Conservation (phyloP, 345 rosid genomes). For the Citrus reticulata region DNA sequence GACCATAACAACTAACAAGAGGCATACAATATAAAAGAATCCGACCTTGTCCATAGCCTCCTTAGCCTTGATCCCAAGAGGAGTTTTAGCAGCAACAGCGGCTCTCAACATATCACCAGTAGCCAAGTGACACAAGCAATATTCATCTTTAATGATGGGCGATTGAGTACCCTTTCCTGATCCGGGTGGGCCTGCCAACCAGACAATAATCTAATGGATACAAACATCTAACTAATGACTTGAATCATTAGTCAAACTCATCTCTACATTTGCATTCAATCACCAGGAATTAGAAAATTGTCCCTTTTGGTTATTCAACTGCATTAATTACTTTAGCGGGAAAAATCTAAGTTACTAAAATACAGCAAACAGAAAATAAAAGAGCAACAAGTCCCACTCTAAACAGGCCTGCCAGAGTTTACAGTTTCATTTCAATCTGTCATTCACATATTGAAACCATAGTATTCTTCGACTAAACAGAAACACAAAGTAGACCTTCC, state of each 20-base stretch:
- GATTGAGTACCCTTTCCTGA: slow-evolving; percentile 99
- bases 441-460: neutral
- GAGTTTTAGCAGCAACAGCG: slow-evolving; percentile 90
- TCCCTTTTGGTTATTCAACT: neutral
- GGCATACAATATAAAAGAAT: neutral
- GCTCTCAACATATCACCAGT: slow-evolving; percentile 99
- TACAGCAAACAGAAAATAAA: neutral
- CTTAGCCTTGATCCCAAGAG: slow-evolving; percentile 93
- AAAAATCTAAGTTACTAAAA: neutral
- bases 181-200: slow-evolving; percentile 90
- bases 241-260: neutral
- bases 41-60: slow-evolving; percentile 95
- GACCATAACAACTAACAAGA: neutral
- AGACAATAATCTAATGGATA: neutral
- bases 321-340: neutral
- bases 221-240: neutral
- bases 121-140: slow-evolving; percentile 95
- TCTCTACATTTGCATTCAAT: neutral
- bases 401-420: neutral
- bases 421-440: neutral
- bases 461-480: neutral
- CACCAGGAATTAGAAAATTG: neutral
- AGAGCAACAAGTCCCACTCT: neutral
- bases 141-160: slow-evolving; percentile 88
- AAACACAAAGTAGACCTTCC: too few relatives aligned